These are phyloP conservation scores for Ascochyta lentis DNA, from an alignment of 2,329 filamentous ascomycete species.

Conservation along the genomic window DNA sequence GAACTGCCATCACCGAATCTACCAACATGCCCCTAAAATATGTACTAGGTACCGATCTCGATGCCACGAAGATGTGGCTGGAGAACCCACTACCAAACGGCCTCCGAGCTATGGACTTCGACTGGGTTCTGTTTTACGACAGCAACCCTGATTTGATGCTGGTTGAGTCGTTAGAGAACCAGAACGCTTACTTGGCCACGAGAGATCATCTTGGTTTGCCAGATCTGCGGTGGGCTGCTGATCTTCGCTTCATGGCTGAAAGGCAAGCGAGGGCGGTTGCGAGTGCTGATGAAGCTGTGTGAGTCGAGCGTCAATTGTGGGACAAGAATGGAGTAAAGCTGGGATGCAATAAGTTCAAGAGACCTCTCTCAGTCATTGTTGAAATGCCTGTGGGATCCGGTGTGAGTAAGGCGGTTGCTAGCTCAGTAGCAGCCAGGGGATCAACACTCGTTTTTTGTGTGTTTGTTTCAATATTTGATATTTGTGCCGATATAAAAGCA, in stretches of 20 bases:
- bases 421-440: no score
- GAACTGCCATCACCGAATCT: not conserved
- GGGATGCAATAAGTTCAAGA: no score
- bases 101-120: not conserved
- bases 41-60: not conserved
- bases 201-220: not conserved
- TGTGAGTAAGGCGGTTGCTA: no score
- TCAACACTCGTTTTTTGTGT: no score
- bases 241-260: not conserved
- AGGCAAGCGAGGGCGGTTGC: not conserved
- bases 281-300: not conserved
- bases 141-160: constrained; percentile 7
- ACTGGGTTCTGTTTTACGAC: constrained; percentile 2
- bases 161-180: not conserved
- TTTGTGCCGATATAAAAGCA: no score
- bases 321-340: not conserved
- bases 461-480: no score
- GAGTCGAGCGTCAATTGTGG: not conserved
- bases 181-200: constrained; percentile 5
- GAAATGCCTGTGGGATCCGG: no score
- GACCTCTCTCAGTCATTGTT: no score
- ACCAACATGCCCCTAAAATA: not conserved
- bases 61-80: not conserved
- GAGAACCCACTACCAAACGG: not conserved
- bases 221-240: constrained; percentile 1